Evolutionary conservation across 2,329 filamentous ascomycete species (phyloP), one percentile per base, ranked within the genome.

Genomic region (Penicillium sp.): DNA sequence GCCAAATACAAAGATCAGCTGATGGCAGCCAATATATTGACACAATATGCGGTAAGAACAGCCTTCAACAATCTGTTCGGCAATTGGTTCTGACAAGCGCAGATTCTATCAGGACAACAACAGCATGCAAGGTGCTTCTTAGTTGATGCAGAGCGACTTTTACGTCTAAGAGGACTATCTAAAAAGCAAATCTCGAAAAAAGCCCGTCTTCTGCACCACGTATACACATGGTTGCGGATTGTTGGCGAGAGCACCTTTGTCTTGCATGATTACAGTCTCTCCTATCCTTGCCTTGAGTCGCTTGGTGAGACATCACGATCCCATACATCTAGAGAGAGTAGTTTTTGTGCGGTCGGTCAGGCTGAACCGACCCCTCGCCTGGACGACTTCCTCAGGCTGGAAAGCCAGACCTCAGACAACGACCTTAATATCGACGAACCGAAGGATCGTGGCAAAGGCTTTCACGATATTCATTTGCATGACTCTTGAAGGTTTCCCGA

Each of bases 401-500:
- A 73, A 28, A 57, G 65, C 6, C 60, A 65, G 34, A 58, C 65
- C 8, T 62, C 67, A 26, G 71, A 74, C 42, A 70, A 65, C 46
- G 72, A 74, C n/a, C 58, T 70, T 9, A 70, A 74, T n/a, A 68
- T 68, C 5, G 66, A 73, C 18, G 67, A 71, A n/a, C 59, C 59
- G 13, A 75, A 74, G 49, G 72, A 72, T 16, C 53, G 47, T 3
- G 57, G 65, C 5, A 57, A 61, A 16, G 67, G 66, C 1, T 60
- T 72, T 15, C 61, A 69, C 33, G 73, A 75, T 39, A 75, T 75
- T n/a, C 72, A 76, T 47, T 62, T 74, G 0, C 65, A 73, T 42
- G 70, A 73, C 45, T 68, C 66, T 1, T 59, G 69, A 7, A 65
- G 61, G 7, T 69, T 65, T 33, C 60, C 64, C 10, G 63, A 67